Evolutionary conservation across 495 filamentous ascomycete species (phyloP).

Genomic region (Penicillium atrosanguineum): DNA sequence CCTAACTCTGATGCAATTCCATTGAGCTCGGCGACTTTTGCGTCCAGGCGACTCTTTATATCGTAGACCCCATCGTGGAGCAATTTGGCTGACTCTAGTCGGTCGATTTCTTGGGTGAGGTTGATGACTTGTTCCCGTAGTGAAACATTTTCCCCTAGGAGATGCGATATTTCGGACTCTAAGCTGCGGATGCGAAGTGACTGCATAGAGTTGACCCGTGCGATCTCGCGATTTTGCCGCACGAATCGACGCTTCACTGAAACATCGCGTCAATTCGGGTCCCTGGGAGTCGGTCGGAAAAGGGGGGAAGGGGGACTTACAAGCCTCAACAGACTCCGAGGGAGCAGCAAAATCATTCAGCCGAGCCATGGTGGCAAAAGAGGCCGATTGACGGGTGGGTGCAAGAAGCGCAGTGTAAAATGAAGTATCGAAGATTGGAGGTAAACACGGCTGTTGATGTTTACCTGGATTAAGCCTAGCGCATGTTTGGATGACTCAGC

Average conservation of each 20-base stretch:
- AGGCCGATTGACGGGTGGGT: neutral
- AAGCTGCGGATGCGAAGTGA: constrained; percentile 84
- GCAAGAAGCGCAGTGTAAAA: neutral
- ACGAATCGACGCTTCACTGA: constrained; percentile 82
- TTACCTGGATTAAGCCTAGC: constrained; percentile 38
- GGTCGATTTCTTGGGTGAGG: constrained; percentile 65
- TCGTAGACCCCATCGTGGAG: constrained; percentile 56
- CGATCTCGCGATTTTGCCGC: constrained; percentile 92
- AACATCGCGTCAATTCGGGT: constrained; percentile 9
- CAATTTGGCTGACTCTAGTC: constrained; percentile 38
- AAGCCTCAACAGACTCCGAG: constrained; percentile 72
- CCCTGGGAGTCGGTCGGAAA: neutral
- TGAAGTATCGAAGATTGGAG: neutral
- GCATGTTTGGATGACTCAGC: constrained; percentile 21
- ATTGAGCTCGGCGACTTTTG: constrained; percentile 64
- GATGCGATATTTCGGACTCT: constrained; percentile 77
- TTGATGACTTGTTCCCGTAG: constrained; percentile 76
- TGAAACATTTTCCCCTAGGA: constrained; percentile 84
- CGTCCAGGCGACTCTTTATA: constrained; percentile 67
- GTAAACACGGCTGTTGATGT: constrained; percentile 38
- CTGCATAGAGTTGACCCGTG: constrained; percentile 84
- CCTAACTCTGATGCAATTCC: constrained; percentile 63
- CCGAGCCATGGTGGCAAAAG: constrained; percentile 66
- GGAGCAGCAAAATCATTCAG: constrained; percentile 76
- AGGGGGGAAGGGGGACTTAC: constrained; percentile 51